phyloP scores from a whole-genome alignment of 345 rosid species.

The Populus davidiana region DNA sequence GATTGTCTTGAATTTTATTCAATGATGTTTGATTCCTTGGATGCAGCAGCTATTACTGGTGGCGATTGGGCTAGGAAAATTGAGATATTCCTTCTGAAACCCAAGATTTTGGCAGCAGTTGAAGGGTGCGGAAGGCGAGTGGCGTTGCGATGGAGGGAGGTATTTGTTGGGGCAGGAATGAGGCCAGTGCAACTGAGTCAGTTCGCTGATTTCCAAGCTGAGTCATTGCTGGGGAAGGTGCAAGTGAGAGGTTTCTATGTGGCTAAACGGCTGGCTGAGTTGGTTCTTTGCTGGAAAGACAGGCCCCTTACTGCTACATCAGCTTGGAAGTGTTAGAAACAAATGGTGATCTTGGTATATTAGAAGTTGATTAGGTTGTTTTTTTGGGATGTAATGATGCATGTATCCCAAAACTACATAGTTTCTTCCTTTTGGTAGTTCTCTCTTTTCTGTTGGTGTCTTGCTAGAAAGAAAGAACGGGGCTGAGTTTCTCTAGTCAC shows the following conservation, averaged over 20 bases:
- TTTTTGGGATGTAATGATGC: conserved; percentile 7
- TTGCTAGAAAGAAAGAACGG: background rate
- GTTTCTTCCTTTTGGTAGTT: background rate
- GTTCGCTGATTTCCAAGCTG: conserved; percentile 84
- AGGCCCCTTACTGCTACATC: conserved; percentile 81
- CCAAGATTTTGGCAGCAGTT: conserved; percentile 57
- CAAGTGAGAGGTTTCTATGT: conserved; percentile 86
- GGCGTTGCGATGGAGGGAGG: conserved; percentile 68
- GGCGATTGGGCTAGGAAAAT: conserved; percentile 65
- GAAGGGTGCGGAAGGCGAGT: conserved; percentile 49
- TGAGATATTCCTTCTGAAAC: conserved; percentile 53
- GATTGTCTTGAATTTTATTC: conserved; percentile 66
- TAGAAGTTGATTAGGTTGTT: background rate
- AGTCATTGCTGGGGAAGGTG: conserved; percentile 65
- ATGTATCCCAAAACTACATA: background rate
- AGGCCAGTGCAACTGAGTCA: conserved; percentile 70
- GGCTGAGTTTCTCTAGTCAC: background rate
- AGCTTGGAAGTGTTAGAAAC: conserved; percentile 64
- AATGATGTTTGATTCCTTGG: conserved; percentile 77
- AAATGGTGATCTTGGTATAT: background rate
- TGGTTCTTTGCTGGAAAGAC: conserved; percentile 92
- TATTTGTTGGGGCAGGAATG: conserved; percentile 69
- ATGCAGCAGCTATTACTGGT: conserved; percentile 49
- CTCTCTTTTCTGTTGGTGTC: background rate
- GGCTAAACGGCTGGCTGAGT: conserved; percentile 76